These are phyloP conservation scores for Excoecaria agallocha DNA, from an alignment of 345 rosid species.

Conservation along the genomic window DNA sequence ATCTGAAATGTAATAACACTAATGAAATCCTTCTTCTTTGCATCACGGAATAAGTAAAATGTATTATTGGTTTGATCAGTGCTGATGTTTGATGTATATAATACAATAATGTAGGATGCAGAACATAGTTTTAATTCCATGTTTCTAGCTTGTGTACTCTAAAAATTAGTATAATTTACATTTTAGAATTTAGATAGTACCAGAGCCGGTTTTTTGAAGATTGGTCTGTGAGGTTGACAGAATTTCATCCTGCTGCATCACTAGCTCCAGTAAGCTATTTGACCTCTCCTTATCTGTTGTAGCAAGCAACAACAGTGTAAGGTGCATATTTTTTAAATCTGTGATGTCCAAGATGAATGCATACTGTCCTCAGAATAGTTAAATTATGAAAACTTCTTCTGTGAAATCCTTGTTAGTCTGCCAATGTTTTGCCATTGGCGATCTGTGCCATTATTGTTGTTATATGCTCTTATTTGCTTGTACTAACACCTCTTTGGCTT, in stretches of 20 bases:
- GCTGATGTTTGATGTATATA: not conserved
- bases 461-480: not conserved
- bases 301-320: too few species aligned
- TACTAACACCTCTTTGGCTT: not conserved
- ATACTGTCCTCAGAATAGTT: not conserved
- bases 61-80: not conserved
- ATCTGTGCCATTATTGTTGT: not conserved
- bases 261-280: not conserved
- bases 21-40: not conserved
- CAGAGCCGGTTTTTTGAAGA: not conserved
- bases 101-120: not conserved
- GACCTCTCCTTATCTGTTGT: not conserved
- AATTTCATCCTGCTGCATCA: not conserved
- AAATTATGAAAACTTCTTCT: not conserved
- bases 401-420: not conserved
- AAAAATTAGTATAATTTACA: constrained; percentile 16
- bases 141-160: constrained; percentile 5
- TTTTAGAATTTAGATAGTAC: not conserved
- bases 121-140: constrained; percentile 10
- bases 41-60: not conserved
- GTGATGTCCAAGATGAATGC: not conserved
- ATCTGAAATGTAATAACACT: not conserved
- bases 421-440: not conserved
- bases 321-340: not conserved
- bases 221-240: not conserved